Conservation (phyloP, 2,329 filamentous ascomycete genomes). For the Leptographium lundbergii region DNA sequence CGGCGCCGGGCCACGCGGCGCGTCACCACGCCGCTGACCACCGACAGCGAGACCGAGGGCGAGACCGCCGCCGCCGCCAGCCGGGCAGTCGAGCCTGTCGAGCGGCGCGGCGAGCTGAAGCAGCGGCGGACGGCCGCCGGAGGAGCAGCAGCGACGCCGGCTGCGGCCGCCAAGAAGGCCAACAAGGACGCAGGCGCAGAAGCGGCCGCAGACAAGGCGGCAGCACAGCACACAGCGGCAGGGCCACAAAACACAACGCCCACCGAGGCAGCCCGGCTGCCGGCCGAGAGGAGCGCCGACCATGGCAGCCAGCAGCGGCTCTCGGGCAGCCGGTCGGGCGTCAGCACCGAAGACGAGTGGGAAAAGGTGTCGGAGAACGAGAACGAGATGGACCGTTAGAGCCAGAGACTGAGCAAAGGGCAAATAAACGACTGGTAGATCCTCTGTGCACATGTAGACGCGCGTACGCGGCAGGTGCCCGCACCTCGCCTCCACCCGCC, state of each 20-base stretch:
- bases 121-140: constrained; percentile 16
- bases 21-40: constrained; percentile 22
- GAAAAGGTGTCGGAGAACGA: constrained; percentile 72
- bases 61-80: constrained; percentile 19
- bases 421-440: no score
- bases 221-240: no score
- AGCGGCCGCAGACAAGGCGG: background rate
- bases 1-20: background rate
- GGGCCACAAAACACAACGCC: background rate
- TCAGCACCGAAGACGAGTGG: constrained; percentile 92
- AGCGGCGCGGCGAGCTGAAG: constrained; percentile 34
- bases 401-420: no score
- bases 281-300: background rate
- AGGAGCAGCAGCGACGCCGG: background rate
- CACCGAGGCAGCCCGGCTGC: constrained; percentile 17
- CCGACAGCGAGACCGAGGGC: constrained; percentile 39
- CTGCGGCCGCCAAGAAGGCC: background rate
- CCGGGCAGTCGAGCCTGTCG: constrained; percentile 26
- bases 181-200: background rate
- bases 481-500: no score
- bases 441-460: no score
- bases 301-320: background rate
- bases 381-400: background rate
- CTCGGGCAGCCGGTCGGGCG: constrained; percentile 39
- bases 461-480: no score